Percentiles rank a stretch among this genome's conserved stretches.
Conservation (phyloP, 2,329 filamentous ascomycete genomes). For the Fusarium marasasianum region DNA sequence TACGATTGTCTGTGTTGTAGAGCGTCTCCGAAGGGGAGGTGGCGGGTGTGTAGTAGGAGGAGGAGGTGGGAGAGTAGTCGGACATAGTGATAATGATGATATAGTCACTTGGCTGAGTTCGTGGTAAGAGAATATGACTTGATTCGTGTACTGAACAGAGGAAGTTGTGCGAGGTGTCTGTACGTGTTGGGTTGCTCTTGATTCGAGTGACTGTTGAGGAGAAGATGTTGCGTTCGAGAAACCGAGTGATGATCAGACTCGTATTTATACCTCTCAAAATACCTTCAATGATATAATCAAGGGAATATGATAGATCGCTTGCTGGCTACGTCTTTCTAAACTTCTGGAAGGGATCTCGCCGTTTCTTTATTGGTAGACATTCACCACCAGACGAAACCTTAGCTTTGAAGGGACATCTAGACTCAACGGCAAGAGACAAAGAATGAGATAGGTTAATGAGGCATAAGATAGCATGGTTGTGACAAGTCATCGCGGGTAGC, state of each 20-base stretch:
- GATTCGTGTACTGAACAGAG: fast-evolving
- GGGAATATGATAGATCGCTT: too few species aligned
- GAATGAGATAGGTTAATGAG: neutral
- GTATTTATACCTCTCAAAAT: neutral
- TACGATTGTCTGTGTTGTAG: neutral
- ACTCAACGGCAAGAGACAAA: neutral
- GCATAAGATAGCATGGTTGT: neutral
- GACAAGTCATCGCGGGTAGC: neutral
- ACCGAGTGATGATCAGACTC: too few species aligned
- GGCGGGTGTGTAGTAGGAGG: fast-evolving
- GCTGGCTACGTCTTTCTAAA: too few species aligned
- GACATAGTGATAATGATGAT: neutral
- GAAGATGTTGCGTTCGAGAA: too few species aligned
- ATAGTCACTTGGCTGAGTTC: neutral
- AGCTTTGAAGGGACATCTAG: neutral
- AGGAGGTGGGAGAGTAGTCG: neutral
- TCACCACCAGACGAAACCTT: neutral
- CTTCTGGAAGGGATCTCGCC: too few species aligned
- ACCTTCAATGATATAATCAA: too few species aligned
- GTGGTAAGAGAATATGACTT: neutral
- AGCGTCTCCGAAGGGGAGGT: neutral
- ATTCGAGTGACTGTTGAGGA: too few species aligned
- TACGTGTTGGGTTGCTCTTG: too few species aligned
- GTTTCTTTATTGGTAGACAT: too few species aligned
- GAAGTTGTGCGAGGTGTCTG: neutral